phyloP scores from a whole-genome alignment of 495 filamentous ascomycete species.

The Recurvomyces mirabilis region DNA sequence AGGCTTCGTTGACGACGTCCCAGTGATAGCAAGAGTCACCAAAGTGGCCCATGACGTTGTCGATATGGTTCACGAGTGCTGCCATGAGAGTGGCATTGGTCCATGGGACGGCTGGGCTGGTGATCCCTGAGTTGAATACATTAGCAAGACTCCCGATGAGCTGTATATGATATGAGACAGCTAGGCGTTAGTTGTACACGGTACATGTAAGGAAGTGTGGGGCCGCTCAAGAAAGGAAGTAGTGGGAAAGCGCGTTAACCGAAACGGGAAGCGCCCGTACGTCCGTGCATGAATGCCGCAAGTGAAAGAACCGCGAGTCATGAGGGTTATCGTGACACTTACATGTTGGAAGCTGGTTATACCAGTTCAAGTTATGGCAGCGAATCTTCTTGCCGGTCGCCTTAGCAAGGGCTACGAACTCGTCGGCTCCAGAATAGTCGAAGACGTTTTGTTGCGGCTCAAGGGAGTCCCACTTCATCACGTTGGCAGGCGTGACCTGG shows the following conservation, averaged over 20 bases:
- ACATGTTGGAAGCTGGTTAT: constrained; percentile 27
- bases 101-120: constrained; percentile 11
- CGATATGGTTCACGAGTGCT: constrained; percentile 29
- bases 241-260: too few species aligned
- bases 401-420: constrained; percentile 17
- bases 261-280: too few species aligned
- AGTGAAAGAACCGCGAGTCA: too few species aligned
- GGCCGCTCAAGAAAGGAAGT: too few species aligned
- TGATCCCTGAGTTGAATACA: constrained; percentile 1
- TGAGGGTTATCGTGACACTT: too few species aligned
- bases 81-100: constrained; percentile 22
- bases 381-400: constrained; percentile 18
- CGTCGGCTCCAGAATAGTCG: constrained; percentile 24
- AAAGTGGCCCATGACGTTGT: constrained; percentile 7
- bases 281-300: too few species aligned
- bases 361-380: constrained; percentile 29
- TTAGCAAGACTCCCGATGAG: constrained; percentile 2
- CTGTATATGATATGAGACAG: too few species aligned
- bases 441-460: constrained; percentile 31
- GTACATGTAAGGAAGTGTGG: too few species aligned
- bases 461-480: constrained; percentile 37
- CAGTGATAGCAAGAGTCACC: constrained; percentile 6
- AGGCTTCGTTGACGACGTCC: constrained; percentile 31
- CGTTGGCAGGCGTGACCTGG: constrained; percentile 41
- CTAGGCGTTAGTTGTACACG: too few species aligned